A percentile compares a stretch with the other conserved stretches of the same genome.
These are phyloP conservation scores for Gyromitra esculenta DNA, from an alignment of 2,329 filamentous ascomycete genomes.

Conservation along the genomic window DNA sequence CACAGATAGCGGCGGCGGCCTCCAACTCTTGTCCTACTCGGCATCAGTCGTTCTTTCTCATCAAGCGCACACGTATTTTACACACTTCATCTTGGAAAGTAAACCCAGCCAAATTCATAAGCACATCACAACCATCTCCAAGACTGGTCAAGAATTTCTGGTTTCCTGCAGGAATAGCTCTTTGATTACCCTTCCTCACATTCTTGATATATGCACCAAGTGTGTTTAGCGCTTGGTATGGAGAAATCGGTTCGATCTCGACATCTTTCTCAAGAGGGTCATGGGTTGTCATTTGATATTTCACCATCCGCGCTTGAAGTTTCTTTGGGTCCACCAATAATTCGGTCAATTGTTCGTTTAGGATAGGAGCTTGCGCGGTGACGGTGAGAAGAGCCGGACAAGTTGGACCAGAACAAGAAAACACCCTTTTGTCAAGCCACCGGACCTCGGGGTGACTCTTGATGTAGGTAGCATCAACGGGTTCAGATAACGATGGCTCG, in stretches of 20 bases:
- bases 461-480: slow-evolving; percentile 37
- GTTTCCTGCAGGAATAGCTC: slow-evolving; percentile 69
- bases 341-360: slow-evolving; percentile 64
- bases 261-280: slow-evolving; percentile 28
- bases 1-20: slow-evolving; percentile 22
- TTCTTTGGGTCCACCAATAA: slow-evolving; percentile 67
- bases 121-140: slow-evolving; percentile 69
- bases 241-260: slow-evolving; percentile 55
- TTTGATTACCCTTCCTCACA: slow-evolving; percentile 66
- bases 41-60: slow-evolving; percentile 58
- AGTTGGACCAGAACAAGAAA: slow-evolving; percentile 68
- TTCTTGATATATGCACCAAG: slow-evolving; percentile 71
- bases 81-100: slow-evolving; percentile 34
- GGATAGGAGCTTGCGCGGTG: slow-evolving; percentile 65
- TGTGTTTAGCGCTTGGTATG: slow-evolving; percentile 67
- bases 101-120: slow-evolving; percentile 59
- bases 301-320: slow-evolving; percentile 65
- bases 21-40: slow-evolving; percentile 50
- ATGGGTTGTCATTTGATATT: slow-evolving; percentile 65
- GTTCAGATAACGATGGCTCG: slow-evolving; percentile 49
- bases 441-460: slow-evolving; percentile 57
- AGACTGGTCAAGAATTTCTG: slow-evolving; percentile 73
- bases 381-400: slow-evolving; percentile 68
- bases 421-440: slow-evolving; percentile 64
- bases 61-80: slow-evolving; percentile 7